phyloP scores from a whole-genome alignment of 305 asterid genomes.

The Ruellia speciosa region DNA sequence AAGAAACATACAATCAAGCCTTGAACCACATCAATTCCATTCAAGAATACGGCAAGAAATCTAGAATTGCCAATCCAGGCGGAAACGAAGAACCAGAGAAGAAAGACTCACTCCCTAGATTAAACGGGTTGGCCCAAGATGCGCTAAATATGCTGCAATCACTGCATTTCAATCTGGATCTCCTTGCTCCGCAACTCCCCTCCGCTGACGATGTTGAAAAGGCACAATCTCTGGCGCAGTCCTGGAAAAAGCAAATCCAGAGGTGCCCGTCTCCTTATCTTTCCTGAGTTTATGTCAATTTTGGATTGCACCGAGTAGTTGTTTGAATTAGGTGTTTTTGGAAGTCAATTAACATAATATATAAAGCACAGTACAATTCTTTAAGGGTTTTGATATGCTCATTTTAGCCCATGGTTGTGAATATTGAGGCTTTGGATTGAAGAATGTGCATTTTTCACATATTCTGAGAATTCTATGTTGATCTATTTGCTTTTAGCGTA shows the following conservation, averaged over 20 bases:
- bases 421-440: no score
- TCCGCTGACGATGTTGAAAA: slow-evolving; percentile 51
- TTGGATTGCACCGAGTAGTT: no score
- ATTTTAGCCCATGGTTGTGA: no score
- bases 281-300: slow-evolving; percentile 3
- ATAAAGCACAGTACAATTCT: no score
- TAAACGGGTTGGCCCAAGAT: slow-evolving; percentile 89
- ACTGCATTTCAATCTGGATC: slow-evolving; percentile 77
- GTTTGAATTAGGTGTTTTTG: no score
- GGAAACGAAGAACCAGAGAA: slow-evolving; percentile 33
- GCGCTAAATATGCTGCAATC: slow-evolving; percentile 56
- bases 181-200: slow-evolving; percentile 79
- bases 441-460: no score
- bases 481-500: no score
- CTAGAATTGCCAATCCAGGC: slow-evolving; percentile 27
- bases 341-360: no score
- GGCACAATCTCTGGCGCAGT: slow-evolving; percentile 62
- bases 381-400: no score
- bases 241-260: slow-evolving; percentile 59
- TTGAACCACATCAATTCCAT: slow-evolving; percentile 43
- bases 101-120: slow-evolving; percentile 73
- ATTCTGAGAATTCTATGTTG: no score
- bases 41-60: slow-evolving; percentile 54
- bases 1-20: slow-evolving; percentile 42
- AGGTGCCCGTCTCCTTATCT: slow-evolving; percentile 35